phyloP scores from a whole-genome alignment of 2,329 filamentous ascomycete species.

The Tolypocladium cylindrosporum region DNA sequence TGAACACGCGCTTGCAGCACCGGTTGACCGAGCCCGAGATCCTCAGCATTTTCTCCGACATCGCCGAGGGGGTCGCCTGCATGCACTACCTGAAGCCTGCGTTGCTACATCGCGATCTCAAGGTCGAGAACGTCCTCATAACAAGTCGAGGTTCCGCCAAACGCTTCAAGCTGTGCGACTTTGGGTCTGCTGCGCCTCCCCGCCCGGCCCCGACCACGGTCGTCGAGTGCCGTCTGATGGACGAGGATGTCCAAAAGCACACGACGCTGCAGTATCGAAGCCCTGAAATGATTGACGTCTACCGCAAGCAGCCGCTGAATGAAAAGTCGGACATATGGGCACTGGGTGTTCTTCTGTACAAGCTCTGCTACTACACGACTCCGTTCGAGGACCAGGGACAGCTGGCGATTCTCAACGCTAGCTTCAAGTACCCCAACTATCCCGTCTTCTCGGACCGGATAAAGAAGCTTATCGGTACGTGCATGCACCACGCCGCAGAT shows the following conservation, averaged over 20 bases:
- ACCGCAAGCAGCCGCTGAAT: slow-evolving; percentile 89
- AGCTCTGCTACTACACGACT: slow-evolving; percentile 98
- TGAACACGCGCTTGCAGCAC: slow-evolving; percentile 96
- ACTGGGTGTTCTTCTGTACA: slow-evolving; percentile 87
- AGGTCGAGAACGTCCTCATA: slow-evolving; percentile 97
- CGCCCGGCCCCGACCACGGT: slow-evolving; percentile 77
- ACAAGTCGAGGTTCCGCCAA: slow-evolving; percentile 54
- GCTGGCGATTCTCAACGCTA: slow-evolving; percentile 93
- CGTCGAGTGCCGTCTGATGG: slow-evolving; percentile 80
- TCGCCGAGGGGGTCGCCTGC: slow-evolving; percentile 90
- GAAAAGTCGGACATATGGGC: slow-evolving; percentile 99
- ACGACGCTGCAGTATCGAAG: slow-evolving; percentile 96
- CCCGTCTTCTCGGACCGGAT: slow-evolving; percentile 82
- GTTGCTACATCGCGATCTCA: slow-evolving; percentile 85
- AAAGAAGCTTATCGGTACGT: slow-evolving; percentile 75
- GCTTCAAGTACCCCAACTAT: slow-evolving; percentile 81
- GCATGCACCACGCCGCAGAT: not conserved
- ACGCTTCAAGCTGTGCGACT: slow-evolving; percentile 95
- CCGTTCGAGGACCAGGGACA: slow-evolving; percentile 97
- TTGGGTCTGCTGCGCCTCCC: slow-evolving; percentile 82
- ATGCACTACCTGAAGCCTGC: slow-evolving; percentile 98
- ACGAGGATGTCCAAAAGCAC: slow-evolving; percentile 94
- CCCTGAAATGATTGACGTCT: slow-evolving; percentile 98
- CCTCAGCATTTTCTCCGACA: slow-evolving; percentile 90
- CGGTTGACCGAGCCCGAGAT: slow-evolving; percentile 96